These are phyloP conservation scores for Scedosporium dehoogii DNA, from an alignment of 2,329 filamentous ascomycete genomes.

Conservation along the genomic window DNA sequence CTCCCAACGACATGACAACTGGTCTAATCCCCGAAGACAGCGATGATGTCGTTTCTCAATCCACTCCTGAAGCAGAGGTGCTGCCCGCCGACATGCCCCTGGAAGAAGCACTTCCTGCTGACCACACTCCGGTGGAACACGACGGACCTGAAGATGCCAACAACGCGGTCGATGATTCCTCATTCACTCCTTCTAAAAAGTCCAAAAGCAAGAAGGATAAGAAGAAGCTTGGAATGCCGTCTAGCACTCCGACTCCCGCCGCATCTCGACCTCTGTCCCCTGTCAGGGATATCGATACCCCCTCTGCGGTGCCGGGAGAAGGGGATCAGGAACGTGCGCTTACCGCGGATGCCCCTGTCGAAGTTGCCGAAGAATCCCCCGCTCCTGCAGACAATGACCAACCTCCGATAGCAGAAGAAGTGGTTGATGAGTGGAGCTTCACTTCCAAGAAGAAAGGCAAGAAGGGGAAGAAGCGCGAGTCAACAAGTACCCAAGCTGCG, in stretches of 20 bases:
- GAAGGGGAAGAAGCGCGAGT: conserved; percentile 25
- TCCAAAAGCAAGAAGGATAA: conserved; percentile 23
- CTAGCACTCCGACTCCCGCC: conserved; percentile 18
- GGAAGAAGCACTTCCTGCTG: neutral
- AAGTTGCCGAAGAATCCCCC: neutral
- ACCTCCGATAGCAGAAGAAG: conserved; percentile 14
- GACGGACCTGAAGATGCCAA: conserved; percentile 8
- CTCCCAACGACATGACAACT: neutral
- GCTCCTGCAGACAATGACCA: neutral
- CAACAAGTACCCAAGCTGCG: neutral
- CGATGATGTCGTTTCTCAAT: neutral
- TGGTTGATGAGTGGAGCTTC: conserved; percentile 17
- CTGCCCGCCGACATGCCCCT: neutral
- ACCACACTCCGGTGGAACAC: neutral
- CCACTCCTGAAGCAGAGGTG: neutral
- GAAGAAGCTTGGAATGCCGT: conserved; percentile 15
- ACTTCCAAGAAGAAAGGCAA: conserved; percentile 35
- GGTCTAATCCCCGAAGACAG: neutral
- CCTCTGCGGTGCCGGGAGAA: neutral
- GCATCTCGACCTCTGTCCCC: neutral
- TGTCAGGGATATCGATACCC: neutral
- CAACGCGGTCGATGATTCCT: conserved; percentile 10
- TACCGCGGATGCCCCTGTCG: neutral
- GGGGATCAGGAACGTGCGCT: neutral
- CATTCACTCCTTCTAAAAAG: conserved; percentile 16